A percentile compares a stretch with the other conserved stretches of the same genome.
These are phyloP conservation scores for Zychaea mexicana DNA, from an alignment of 371 early-diverging fungal genomes.

Conservation along the genomic window DNA sequence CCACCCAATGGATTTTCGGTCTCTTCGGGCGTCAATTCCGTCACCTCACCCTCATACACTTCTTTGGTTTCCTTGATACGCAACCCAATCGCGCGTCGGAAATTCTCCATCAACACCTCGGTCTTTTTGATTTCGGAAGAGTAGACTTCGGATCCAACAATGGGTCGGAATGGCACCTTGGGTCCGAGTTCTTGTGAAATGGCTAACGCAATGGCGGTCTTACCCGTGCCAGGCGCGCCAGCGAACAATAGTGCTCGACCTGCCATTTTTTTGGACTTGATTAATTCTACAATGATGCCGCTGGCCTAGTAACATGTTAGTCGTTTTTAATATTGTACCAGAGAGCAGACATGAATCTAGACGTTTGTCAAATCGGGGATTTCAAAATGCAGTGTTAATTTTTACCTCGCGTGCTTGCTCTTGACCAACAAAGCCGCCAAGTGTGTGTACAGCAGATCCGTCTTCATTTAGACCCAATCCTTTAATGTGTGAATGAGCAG, in stretches of 20 bases:
- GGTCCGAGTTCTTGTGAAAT: constrained; percentile 96
- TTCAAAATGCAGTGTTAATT: too few species aligned
- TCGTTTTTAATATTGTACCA: background rate
- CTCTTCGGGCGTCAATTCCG: constrained; percentile 95
- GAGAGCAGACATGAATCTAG: too few species aligned
- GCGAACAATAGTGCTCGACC: constrained; percentile 95
- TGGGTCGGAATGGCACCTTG: constrained; percentile 98
- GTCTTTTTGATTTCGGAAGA: constrained; percentile 98
- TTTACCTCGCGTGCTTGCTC: constrained; percentile 91
- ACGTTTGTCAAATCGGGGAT: too few species aligned
- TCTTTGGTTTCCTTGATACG: constrained; percentile 98
- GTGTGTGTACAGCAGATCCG: constrained; percentile 84
- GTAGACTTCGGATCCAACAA: constrained; percentile 98
- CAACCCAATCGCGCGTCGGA: constrained; percentile 96
- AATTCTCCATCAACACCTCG: constrained; percentile 98
- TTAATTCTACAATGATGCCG: constrained; percentile 92
- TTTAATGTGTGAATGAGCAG: constrained; percentile 96
- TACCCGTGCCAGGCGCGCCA: constrained; percentile 98
- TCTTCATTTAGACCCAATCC: constrained; percentile 85
- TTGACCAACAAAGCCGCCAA: constrained; percentile 97
- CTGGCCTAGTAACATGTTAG: constrained; percentile 64
- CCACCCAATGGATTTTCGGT: constrained; percentile 92
- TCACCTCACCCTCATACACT: constrained; percentile 99
- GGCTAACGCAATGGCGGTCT: constrained; percentile 92
- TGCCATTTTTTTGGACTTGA: constrained; percentile 95